Percentiles rank a stretch among this genome's conserved stretches.
Conservation (phyloP, 352 stramenopile genomes). For the Phytophthora litchii region DNA sequence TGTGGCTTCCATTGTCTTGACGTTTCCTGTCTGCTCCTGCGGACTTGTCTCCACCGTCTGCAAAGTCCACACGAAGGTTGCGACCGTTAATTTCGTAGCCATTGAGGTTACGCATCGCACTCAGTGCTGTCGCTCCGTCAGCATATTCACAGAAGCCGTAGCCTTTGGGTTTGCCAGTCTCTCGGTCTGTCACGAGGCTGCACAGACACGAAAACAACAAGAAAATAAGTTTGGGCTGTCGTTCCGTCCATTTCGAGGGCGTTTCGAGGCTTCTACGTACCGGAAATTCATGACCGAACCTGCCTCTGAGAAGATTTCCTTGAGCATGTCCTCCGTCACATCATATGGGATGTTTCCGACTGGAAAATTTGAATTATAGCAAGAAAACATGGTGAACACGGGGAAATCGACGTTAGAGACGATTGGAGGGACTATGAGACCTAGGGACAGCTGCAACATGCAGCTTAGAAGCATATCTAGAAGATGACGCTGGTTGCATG, state of each 20-base stretch:
- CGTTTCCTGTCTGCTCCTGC: slow-evolving; percentile 37
- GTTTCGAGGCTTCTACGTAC: slow-evolving; percentile 31
- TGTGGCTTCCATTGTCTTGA: slow-evolving; percentile 30
- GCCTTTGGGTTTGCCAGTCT: slow-evolving; percentile 85
- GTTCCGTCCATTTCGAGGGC: not conserved
- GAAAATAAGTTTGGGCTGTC: slow-evolving; percentile 13
- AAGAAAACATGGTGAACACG: slow-evolving; percentile 11
- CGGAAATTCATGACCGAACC: slow-evolving; percentile 86
- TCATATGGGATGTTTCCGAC: slow-evolving; percentile 91
- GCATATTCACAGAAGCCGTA: slow-evolving; percentile 90
- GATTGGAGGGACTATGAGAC: not conserved
- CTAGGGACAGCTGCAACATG: not conserved
- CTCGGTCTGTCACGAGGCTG: slow-evolving; percentile 83
- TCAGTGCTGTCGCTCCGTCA: slow-evolving; percentile 81
- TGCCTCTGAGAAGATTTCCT: slow-evolving; percentile 87
- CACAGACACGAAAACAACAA: not conserved
- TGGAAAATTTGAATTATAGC: slow-evolving; percentile 34
- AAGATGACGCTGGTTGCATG: slow-evolving; percentile 3
- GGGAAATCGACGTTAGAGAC: slow-evolving; percentile 13
- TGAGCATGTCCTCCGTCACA: slow-evolving; percentile 87
- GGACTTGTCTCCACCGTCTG: slow-evolving; percentile 70
- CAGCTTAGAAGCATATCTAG: slow-evolving; percentile 7
- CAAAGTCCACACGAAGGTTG: slow-evolving; percentile 87
- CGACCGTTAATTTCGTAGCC: slow-evolving; percentile 85
- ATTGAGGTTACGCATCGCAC: slow-evolving; percentile 88